Conservation (phyloP, 768 basidiomycete species). For the Polyporus arcularius region DNA sequence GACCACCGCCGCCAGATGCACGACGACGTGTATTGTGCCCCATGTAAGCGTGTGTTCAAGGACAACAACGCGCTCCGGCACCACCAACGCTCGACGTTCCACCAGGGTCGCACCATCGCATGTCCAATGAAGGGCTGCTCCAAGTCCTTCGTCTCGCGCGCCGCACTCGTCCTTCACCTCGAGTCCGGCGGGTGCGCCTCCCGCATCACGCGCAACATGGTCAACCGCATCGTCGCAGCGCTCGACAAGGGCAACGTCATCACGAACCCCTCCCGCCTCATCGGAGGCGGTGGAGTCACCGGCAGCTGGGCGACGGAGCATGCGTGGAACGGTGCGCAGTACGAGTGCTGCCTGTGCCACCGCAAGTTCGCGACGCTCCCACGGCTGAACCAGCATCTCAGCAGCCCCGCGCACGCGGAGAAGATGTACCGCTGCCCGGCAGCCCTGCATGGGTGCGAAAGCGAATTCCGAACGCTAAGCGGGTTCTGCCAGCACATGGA, state of each 20-base stretch:
- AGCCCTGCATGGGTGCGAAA: constrained; percentile 38
- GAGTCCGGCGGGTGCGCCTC: constrained; percentile 63
- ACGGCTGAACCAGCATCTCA: constrained; percentile 62
- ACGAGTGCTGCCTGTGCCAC: constrained; percentile 69
- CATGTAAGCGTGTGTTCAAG: constrained; percentile 48
- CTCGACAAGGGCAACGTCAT: constrained; percentile 50
- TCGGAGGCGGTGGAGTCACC: constrained; percentile 39
- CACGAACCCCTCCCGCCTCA: constrained; percentile 55
- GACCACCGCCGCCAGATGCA: constrained; percentile 32
- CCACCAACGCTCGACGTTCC: constrained; percentile 59
- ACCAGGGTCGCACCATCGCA: constrained; percentile 40
- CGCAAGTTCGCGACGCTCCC: constrained; percentile 38
- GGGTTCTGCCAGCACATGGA: constrained; percentile 66
- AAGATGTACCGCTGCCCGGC: constrained; percentile 57
- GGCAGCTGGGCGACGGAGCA: constrained; percentile 38
- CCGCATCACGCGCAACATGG: constrained; percentile 40
- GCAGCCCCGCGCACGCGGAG: constrained; percentile 59
- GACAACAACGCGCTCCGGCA: constrained; percentile 39
- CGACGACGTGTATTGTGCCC: constrained; percentile 39
- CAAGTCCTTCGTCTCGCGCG: constrained; percentile 47
- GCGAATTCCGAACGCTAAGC: constrained; percentile 53
- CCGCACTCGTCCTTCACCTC: constrained; percentile 63
- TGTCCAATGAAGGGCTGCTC: constrained; percentile 46
- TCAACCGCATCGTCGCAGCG: constrained; percentile 43
- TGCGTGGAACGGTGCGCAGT: constrained; percentile 46